Base-by-base conservation (phyloP, 2,329 filamentous ascomycete species). In the Diaporthe eres region DNA sequence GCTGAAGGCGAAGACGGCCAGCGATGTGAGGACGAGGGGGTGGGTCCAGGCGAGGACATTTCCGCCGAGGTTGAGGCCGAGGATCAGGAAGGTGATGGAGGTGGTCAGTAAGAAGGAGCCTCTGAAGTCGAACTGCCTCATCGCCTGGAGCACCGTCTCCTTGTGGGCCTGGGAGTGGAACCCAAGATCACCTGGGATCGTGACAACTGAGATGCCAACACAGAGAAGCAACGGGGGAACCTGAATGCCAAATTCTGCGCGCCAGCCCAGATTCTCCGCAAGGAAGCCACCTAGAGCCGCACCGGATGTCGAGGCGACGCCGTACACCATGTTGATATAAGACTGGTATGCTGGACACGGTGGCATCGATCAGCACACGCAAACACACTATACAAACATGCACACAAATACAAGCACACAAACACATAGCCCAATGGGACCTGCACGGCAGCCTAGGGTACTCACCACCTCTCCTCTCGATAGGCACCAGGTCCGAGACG, bases 401-500 rank as follows among this genome's bases (percentile, higher is more conserved):
- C 34, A 60, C 9, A 28, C 9, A 28, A 4, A 37, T 10, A 60
- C 3, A 61, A n/a, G 7, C n/a, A 44, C 4, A 44, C 39, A 28
- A 28, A 4, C 39, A 31, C 39, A 44, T 10, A 6, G 13, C 4
- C 31, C 10, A 19, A 9, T 28, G 51, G 22, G 19, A 34, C 19
- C 44, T 37, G n/a, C 77, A 68, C 60, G 58, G 67, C 49, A 49
- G 71, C 22, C 22, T 22, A 12, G 22, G 15, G 44, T 31, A 55
- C 65, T 70, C 49, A 70, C 65, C 65, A 42, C 39, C 86, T 86
- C 82, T 72, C n/a, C 86, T 92, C 85, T 94, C 90, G 78, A 95
- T 94, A 1, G 92, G 92, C 49, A 96, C 93, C 65, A 95, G 84
- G 82, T 95, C 94, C 74, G 92, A 93, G 25, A 92, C 91, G 77